Base-by-base conservation (phyloP, 106 monocot genomes). In the Chionographis japonica region DNA sequence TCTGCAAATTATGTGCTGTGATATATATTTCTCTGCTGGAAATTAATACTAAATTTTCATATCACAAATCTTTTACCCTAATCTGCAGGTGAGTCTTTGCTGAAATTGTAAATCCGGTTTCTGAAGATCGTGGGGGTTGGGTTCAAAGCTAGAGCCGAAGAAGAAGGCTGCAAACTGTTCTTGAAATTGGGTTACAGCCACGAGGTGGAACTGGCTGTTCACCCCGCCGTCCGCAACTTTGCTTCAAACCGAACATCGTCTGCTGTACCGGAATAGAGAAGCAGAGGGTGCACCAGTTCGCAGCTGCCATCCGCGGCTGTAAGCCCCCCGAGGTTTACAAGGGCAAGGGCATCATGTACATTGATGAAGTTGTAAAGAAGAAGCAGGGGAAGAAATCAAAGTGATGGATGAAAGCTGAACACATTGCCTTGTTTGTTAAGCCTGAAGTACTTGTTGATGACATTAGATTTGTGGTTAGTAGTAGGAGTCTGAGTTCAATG, bases 261-360 rank as follows among this genome's bases (percentile, higher is more conserved):
- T 97, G 95, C 66, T 97, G 95, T 68, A 89, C 95, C 2, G 95
- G 95, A 1, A 84, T 97, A 2, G 85, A 97, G 74, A 89, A 92
- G 65, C 84, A 89, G 35, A 52, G 92, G 49, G 95, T 97, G 52
- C 84, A 89, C 77, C 86, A 92, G 72, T 97, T 97, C 63, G 89
- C 92, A 0, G 89, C 89, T 6, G 72, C 88, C 18, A 89, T 95
- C 15, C 83, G 91, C 0, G 86, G 76, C 68, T 86, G 88, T 62
- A 95, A 95, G 77, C 86, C 95, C 14, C 95, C 95, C 9, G 95
- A 95, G 50, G 88, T 85, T 40, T 92, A 95, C 84, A 95, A 92
- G 52, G 95, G 95, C 17, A 95, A 95, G 72, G 95, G 86, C 3
- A 89, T 95, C 40, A 43, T 95, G 86, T 95, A 92, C 70, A 82